Evolutionary conservation across 805 yeast species (phyloP).

Genomic region (Zygosaccharomyces lentus): DNA sequence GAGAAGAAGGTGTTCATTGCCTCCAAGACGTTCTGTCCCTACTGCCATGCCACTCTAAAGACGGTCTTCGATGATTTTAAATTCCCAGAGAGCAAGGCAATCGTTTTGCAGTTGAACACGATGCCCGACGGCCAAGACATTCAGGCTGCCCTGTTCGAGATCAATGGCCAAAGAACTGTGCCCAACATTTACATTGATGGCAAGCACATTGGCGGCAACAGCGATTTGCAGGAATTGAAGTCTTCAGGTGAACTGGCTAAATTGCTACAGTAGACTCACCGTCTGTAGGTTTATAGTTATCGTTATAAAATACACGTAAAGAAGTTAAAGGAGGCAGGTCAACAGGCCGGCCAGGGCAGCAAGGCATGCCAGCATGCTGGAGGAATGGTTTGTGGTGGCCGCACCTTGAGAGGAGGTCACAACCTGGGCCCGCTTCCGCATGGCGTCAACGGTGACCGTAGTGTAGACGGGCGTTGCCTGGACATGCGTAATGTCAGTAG

Average conservation of each 20-base stretch:
- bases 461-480: background rate
- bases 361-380: slow-evolving; percentile 1
- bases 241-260: slow-evolving; percentile 55
- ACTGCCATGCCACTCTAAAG: slow-evolving; percentile 46
- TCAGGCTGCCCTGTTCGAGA: slow-evolving; percentile 69
- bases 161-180: slow-evolving; percentile 89
- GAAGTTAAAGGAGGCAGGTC: background rate
- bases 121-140: slow-evolving; percentile 72
- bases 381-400: background rate
- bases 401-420: background rate
- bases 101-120: slow-evolving; percentile 43
- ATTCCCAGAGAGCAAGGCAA: slow-evolving; percentile 41
- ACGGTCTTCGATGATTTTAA: slow-evolving; percentile 39
- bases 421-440: background rate
- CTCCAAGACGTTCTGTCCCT: slow-evolving; percentile 73
- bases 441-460: background rate
- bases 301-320: background rate
- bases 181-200: slow-evolving; percentile 90
- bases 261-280: slow-evolving; percentile 23
- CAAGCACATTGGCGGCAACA: slow-evolving; percentile 93
- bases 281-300: background rate
- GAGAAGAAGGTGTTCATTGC: slow-evolving; percentile 72
- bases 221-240: slow-evolving; percentile 73
- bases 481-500: slow-evolving; percentile 2
- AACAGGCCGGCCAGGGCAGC: slow-evolving; percentile 2